Conservation (phyloP, 2,329 filamentous ascomycete species). For the Hortaea werneckii region DNA sequence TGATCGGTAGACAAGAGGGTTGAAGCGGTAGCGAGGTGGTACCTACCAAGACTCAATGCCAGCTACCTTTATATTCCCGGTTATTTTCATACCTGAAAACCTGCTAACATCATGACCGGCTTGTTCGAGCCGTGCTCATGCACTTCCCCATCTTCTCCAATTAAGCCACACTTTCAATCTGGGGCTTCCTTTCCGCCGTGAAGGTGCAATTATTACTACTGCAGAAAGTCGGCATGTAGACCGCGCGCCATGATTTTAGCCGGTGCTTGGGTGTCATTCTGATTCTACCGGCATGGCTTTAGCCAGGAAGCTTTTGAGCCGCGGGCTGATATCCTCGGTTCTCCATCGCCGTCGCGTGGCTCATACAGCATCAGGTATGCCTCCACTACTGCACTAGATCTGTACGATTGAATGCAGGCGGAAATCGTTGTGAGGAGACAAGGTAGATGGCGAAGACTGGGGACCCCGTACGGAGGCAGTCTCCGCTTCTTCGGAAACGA, state of each 20-base stretch:
- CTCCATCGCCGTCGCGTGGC: too few species aligned
- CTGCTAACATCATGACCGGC: too few species aligned
- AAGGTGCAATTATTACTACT: neutral
- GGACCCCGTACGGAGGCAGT: too few species aligned
- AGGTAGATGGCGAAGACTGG: too few species aligned
- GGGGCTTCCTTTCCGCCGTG: neutral
- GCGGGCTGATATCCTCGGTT: neutral
- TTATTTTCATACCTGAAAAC: neutral
- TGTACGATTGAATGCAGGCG: neutral
- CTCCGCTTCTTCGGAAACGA: too few species aligned
- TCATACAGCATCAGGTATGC: too few species aligned
- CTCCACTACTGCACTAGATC: neutral
- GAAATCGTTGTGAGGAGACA: neutral
- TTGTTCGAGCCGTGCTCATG: too few species aligned
- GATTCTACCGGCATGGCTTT: neutral
- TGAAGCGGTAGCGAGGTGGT: neutral
- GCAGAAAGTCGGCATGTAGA: neutral
- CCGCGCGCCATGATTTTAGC: neutral
- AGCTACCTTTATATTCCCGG: neutral
- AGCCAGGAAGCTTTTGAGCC: neutral
- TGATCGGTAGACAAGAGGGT: slow-evolving; percentile 1
- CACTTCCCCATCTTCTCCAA: neutral
- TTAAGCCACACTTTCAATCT: neutral
- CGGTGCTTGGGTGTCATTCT: neutral
- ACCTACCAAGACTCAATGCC: neutral